These are phyloP conservation scores for Isoetes taiwanensis DNA, from an alignment of 75 land plant genomes.

Conservation along the genomic window DNA sequence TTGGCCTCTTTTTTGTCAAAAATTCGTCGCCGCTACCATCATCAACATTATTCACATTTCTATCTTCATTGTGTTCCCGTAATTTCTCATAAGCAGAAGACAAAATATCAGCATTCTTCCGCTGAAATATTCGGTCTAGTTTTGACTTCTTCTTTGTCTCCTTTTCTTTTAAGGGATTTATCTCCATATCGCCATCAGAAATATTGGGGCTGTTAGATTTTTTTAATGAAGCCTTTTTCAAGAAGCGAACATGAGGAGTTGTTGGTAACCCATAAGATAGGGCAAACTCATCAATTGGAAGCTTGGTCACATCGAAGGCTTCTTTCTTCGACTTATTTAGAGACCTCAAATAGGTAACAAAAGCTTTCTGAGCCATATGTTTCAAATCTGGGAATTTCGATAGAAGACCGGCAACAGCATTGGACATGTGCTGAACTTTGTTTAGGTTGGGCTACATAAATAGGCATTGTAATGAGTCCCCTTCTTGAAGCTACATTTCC, in stretches of 20 bases:
- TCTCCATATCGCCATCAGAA: background rate
- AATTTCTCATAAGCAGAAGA: slow-evolving; percentile 15
- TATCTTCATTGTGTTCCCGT: slow-evolving; percentile 11
- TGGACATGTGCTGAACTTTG: slow-evolving; percentile 53
- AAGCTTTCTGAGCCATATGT: slow-evolving; percentile 69
- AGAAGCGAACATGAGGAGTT: slow-evolving; percentile 67
- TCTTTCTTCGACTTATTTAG: slow-evolving; percentile 53
- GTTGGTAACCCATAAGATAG: slow-evolving; percentile 82
- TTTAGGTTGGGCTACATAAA: slow-evolving; percentile 46
- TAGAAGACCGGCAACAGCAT: slow-evolving; percentile 42
- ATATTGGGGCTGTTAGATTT: background rate
- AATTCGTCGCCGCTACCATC: slow-evolving; percentile 10
- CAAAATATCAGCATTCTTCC: slow-evolving; percentile 13
- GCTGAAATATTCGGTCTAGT: slow-evolving; percentile 9
- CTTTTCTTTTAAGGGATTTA: slow-evolving; percentile 4
- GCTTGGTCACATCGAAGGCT: slow-evolving; percentile 60
- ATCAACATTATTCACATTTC: background rate
- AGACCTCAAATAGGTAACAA: slow-evolving; percentile 64
- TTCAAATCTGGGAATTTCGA: slow-evolving; percentile 72
- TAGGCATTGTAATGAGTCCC: background rate
- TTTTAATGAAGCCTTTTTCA: slow-evolving; percentile 18
- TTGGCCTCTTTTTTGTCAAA: background rate
- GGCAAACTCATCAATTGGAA: slow-evolving; percentile 65
- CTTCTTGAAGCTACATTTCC: background rate
- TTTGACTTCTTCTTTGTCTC: slow-evolving; percentile 9